These are phyloP conservation scores for Porcisia hertigi DNA, from an alignment of 208 protist species.

Conservation along the genomic window DNA sequence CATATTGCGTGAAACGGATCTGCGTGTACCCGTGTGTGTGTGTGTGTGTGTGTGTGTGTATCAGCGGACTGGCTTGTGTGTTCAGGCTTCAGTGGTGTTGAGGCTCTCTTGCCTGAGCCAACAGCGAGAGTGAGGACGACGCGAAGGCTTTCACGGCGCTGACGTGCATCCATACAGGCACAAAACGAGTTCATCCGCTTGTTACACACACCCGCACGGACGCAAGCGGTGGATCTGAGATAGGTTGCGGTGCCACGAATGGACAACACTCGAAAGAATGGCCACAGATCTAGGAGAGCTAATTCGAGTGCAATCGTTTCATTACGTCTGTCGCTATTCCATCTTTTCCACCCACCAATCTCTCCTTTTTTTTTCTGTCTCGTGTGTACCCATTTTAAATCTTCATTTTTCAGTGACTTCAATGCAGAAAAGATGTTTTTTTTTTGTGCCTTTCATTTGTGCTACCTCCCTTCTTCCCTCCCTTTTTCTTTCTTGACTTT, in stretches of 20 bases:
- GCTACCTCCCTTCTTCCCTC: neutral
- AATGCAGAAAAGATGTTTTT: neutral
- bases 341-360: neutral
- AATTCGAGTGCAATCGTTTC: neutral
- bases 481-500: neutral
- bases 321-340: neutral
- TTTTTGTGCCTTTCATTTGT: neutral
- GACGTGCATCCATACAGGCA: neutral
- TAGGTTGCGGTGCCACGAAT: neutral
- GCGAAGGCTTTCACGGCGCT: neutral
- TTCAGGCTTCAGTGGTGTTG: no score
- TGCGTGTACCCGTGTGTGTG: neutral
- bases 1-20: neutral
- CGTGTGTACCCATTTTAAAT: neutral
- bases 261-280: neutral
- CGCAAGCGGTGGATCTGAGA: neutral
- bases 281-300: neutral
- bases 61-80: no score
- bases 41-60: neutral
- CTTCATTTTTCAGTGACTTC: neutral
- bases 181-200: neutral
- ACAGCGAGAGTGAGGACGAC: neutral
- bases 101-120: no score
- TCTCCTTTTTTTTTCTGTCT: conserved; percentile 2
- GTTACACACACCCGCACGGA: no score